Percentiles rank a stretch among this genome's conserved stretches.
phyloP scores from a whole-genome alignment of 1,139 yeast genomes.

The Hemisphaericaspora xylofermentans region DNA sequence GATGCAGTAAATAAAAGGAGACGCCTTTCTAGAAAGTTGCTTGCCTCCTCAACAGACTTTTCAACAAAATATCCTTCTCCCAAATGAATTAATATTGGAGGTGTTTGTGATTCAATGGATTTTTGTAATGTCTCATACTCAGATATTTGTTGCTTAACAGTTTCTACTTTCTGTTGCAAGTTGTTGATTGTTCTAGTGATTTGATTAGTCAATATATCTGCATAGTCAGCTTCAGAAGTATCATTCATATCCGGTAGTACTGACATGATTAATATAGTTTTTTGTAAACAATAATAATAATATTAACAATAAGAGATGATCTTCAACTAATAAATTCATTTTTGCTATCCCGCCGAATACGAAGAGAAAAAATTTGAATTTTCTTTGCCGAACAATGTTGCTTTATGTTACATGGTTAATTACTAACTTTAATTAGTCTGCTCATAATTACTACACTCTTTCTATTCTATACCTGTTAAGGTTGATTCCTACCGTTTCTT shows the following conservation, averaged over 20 bases:
- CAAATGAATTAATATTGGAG: slow-evolving; percentile 40
- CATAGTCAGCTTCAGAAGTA: slow-evolving; percentile 3
- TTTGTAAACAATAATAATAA: too few relatives aligned
- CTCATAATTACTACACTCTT: too few relatives aligned
- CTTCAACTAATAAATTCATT: too few relatives aligned
- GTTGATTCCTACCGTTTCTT: too few relatives aligned
- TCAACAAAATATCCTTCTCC: slow-evolving; percentile 66
- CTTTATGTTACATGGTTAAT: too few relatives aligned
- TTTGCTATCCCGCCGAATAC: too few relatives aligned
- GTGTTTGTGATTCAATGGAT: slow-evolving; percentile 3
- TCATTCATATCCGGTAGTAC: not conserved
- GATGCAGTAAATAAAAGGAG: slow-evolving; percentile 35
- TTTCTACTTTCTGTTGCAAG: slow-evolving; percentile 15
- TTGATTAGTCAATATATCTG: slow-evolving; percentile 11
- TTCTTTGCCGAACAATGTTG: too few relatives aligned
- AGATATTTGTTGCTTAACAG: slow-evolving; percentile 16
- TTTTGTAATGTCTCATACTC: slow-evolving; percentile 12
- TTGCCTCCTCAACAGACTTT: slow-evolving; percentile 44
- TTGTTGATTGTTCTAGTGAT: slow-evolving; percentile 17
- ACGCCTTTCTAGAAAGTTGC: slow-evolving; percentile 41
- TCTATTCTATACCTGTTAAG: too few relatives aligned
- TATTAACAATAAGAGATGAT: not conserved
- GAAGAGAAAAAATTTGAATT: too few relatives aligned
- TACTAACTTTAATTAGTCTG: too few relatives aligned
- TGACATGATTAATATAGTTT: not conserved